These are phyloP conservation scores for Penicillium sp. DNA, from an alignment of 2,329 filamentous ascomycete species.

Conservation along the genomic window DNA sequence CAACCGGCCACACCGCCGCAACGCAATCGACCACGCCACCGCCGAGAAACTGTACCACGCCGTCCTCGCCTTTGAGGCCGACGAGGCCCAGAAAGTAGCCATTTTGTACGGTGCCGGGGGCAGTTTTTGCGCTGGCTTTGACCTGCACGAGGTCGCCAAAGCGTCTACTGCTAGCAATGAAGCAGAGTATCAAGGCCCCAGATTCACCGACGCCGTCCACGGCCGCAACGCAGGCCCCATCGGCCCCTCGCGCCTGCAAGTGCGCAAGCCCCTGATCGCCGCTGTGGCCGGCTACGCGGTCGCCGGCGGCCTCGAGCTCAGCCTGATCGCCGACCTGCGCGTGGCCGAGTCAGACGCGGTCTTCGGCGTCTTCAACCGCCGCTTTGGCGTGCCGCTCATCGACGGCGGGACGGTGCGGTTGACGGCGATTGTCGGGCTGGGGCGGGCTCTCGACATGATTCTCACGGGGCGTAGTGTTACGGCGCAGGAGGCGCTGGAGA, in stretches of 20 bases:
- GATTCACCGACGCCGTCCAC: constrained; percentile 23
- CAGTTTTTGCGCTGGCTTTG: constrained; percentile 54
- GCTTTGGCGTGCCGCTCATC: constrained; percentile 51
- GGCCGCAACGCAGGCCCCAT: constrained; percentile 46
- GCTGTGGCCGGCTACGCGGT: constrained; percentile 53
- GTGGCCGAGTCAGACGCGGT: constrained; percentile 52
- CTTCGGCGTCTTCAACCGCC: constrained; percentile 55
- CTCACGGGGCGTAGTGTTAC: constrained; percentile 50
- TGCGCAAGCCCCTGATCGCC: constrained; percentile 51
- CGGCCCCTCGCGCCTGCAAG: constrained; percentile 49
- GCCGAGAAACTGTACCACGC: constrained; percentile 47
- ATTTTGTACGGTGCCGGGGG: constrained; percentile 46
- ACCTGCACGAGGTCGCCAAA: constrained; percentile 46
- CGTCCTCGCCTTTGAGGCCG: constrained; percentile 49
- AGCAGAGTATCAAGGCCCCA: constrained; percentile 13
- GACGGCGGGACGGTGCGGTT: constrained; percentile 53
- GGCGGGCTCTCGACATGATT: constrained; percentile 55
- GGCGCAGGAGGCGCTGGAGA: constrained; percentile 48
- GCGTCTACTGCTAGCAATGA: neutral
- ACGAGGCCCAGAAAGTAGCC: constrained; percentile 50
- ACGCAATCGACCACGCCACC: constrained; percentile 51
- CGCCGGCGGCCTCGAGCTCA: constrained; percentile 52
- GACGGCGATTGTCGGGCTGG: constrained; percentile 50
- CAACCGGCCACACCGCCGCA: constrained; percentile 48
- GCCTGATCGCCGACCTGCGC: constrained; percentile 51